Conservation (phyloP, 768 basidiomycete species). For the Suillus ampliporus region DNA sequence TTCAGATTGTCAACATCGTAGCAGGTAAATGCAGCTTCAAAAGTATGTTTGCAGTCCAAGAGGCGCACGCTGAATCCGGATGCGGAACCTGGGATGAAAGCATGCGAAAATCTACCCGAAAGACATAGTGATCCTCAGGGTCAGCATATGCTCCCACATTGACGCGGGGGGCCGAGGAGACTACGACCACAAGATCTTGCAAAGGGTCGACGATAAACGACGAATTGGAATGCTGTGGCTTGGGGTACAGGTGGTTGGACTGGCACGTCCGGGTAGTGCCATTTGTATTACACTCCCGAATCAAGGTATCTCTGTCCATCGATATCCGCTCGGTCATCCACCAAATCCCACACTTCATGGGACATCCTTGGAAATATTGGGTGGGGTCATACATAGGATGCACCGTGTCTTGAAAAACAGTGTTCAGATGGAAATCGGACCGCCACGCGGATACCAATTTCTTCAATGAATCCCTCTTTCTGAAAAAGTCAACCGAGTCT, state of each 20-base stretch:
- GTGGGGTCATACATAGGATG: no score
- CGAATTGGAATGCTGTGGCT: no score
- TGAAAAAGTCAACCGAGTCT: neutral
- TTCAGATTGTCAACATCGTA: neutral
- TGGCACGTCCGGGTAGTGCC: no score
- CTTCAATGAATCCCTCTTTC: neutral
- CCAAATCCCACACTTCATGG: neutral
- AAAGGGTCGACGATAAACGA: neutral
- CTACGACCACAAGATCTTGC: neutral
- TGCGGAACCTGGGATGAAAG: neutral
- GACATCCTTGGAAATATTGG: no score
- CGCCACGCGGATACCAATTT: neutral
- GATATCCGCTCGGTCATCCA: no score
- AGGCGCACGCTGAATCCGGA: neutral
- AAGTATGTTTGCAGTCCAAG: slow-evolving; percentile 1
- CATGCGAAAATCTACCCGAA: neutral
- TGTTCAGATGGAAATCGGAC: neutral
- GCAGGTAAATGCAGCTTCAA: neutral
- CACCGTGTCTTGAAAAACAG: neutral
- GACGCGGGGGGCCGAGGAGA: neutral
- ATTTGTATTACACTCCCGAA: neutral
- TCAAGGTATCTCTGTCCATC: neutral
- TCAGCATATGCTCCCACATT: neutral
- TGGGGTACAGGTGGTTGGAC: no score
- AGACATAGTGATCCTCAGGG: neutral